A percentile compares a stretch with the other conserved stretches of the same genome.
Evolutionary conservation across 164 flowering plant species (phyloP).

Genomic region (Vitis vinifera): DNA sequence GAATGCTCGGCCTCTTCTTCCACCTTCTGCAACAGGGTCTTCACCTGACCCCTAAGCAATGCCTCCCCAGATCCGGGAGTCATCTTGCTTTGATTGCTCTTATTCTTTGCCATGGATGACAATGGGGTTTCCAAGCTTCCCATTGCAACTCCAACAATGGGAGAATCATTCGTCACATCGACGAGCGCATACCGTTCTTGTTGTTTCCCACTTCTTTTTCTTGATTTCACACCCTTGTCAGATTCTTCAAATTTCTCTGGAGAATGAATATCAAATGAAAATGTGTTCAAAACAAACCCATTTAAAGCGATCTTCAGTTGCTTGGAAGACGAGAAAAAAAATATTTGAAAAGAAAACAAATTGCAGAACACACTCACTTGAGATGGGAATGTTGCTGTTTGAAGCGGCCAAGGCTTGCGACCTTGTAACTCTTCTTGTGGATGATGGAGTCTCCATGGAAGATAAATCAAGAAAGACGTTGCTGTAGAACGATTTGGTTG

Average conservation of each 20-base stretch:
- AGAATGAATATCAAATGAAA: constrained; percentile 9
- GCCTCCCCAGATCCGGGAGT: constrained; percentile 95
- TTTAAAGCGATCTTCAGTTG: no score
- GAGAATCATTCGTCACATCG: constrained; percentile 89
- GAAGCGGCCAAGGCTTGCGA: constrained; percentile 45
- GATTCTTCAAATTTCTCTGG: constrained; percentile 55
- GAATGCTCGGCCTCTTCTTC: constrained; percentile 73
- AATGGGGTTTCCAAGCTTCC: constrained; percentile 59
- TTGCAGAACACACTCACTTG: constrained; percentile 28
- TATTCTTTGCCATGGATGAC: constrained; percentile 47
- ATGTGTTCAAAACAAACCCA: not conserved
- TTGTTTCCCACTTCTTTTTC: constrained; percentile 35
- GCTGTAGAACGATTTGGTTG: not conserved
- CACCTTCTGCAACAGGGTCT: constrained; percentile 78
- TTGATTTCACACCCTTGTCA: constrained; percentile 44
- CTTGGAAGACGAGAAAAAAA: not conserved
- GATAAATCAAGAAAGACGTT: not conserved
- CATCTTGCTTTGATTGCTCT: constrained; percentile 20
- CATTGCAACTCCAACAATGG: constrained; percentile 76
- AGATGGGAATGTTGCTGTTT: constrained; percentile 28
- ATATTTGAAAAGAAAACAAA: not conserved
- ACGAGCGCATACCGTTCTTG: constrained; percentile 59
- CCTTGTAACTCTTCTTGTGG: constrained; percentile 69
- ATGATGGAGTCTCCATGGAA: constrained; percentile 82
- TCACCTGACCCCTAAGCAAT: constrained; percentile 76